phyloP scores from a whole-genome alignment of 768 basidiomycete species.

The Naematelia aurantialba region DNA sequence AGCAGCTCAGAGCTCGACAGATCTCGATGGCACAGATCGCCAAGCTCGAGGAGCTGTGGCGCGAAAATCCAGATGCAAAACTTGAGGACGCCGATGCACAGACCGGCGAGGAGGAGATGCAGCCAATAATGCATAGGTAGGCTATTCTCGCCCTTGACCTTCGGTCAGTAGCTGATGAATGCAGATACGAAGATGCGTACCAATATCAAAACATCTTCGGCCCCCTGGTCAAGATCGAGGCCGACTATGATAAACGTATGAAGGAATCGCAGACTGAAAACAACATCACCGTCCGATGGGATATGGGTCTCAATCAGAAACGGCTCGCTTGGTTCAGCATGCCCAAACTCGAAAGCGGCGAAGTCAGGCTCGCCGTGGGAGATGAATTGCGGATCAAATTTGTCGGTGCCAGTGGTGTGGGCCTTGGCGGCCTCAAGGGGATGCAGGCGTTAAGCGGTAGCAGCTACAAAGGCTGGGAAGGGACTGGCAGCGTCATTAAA shows the following conservation, averaged over 20 bases:
- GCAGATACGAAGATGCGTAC: slow-evolving; percentile 90
- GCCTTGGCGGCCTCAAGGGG: slow-evolving; percentile 36
- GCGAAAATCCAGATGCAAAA: slow-evolving; percentile 89
- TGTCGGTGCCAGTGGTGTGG: slow-evolving; percentile 62
- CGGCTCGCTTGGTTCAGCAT: slow-evolving; percentile 96
- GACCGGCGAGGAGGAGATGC: slow-evolving; percentile 95
- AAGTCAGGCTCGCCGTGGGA: slow-evolving; percentile 92
- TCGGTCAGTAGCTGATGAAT: slow-evolving; percentile 6
- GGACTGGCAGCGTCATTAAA: slow-evolving; percentile 97
- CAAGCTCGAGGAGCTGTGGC: slow-evolving; percentile 94
- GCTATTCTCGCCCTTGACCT: slow-evolving; percentile 4
- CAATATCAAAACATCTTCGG: slow-evolving; percentile 99
- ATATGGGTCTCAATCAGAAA: slow-evolving; percentile 96
- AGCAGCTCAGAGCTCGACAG: slow-evolving; percentile 91
- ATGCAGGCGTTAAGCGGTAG: slow-evolving; percentile 35
- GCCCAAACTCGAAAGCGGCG: slow-evolving; percentile 96
- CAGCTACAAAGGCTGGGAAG: slow-evolving; percentile 85
- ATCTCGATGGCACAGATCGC: slow-evolving; percentile 97
- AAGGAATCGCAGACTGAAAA: slow-evolving; percentile 99
- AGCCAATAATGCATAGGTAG: slow-evolving; percentile 71
- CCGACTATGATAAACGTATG: slow-evolving; percentile 94
- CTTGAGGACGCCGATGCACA: slow-evolving; percentile 96
- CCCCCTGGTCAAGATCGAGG: slow-evolving; percentile 98
- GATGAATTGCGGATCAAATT: slow-evolving; percentile 91
- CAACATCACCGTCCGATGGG: slow-evolving; percentile 93